phyloP scores from a whole-genome alignment of 345 rosid species.

The Gossypium thurberi region DNA sequence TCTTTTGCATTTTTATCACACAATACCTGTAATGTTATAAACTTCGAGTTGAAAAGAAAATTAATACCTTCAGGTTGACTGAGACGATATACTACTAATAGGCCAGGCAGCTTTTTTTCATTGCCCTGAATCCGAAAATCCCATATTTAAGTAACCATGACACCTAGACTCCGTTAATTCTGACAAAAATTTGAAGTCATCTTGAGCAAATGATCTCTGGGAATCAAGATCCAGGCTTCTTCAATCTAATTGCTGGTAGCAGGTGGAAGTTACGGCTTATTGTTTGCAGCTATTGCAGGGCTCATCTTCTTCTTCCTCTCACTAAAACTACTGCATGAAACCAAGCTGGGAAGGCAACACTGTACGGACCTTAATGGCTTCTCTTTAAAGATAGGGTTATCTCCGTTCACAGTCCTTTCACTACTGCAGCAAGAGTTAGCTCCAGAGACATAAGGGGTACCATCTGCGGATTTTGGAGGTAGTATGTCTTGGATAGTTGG shows the following conservation, averaged over 20 bases:
- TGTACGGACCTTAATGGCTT: slow-evolving; percentile 35
- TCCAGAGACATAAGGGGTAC: slow-evolving; percentile 48
- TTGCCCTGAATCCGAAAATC: slow-evolving; percentile 6
- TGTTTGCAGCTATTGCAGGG: slow-evolving; percentile 32
- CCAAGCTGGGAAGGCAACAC: slow-evolving; percentile 76
- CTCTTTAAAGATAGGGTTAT: slow-evolving; percentile 27
- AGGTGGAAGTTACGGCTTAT: slow-evolving; percentile 15
- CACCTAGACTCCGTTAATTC: not conserved
- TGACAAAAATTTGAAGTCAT: not conserved
- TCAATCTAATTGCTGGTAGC: not conserved
- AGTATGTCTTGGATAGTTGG: slow-evolving; percentile 26
- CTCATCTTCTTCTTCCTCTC: slow-evolving; percentile 77
- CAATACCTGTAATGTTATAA: not conserved
- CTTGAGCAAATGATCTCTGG: not conserved
- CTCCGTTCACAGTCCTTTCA: slow-evolving; percentile 43
- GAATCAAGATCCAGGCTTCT: slow-evolving; percentile 8
- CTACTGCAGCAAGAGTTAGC: slow-evolving; percentile 42
- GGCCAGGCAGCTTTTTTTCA: slow-evolving; percentile 10
- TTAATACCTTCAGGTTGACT: not conserved
- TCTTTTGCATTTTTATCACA: slow-evolving; percentile 11
- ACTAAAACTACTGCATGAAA: slow-evolving; percentile 43
- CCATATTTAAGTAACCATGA: not conserved
- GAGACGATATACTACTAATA: not conserved
- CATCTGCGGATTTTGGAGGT: slow-evolving; percentile 37
- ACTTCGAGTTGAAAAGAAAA: not conserved